phyloP scores from a whole-genome alignment of 768 basidiomycete genomes.

The Harrya chromipes region DNA sequence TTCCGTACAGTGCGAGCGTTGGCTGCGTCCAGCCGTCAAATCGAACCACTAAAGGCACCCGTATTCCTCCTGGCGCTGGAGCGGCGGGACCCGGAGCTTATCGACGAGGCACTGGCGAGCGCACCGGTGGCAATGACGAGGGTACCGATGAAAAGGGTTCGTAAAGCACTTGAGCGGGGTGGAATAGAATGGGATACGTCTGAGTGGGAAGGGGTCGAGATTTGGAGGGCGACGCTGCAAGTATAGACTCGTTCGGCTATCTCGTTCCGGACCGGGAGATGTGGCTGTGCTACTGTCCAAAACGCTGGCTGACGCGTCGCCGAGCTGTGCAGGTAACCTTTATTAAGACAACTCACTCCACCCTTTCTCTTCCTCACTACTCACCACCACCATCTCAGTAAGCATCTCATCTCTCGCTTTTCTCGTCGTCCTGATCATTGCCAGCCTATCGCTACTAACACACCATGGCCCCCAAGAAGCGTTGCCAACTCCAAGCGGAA shows the following conservation, averaged over 20 bases:
- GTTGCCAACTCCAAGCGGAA: constrained; percentile 66
- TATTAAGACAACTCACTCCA: constrained; percentile 20
- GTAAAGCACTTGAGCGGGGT: constrained; percentile 56
- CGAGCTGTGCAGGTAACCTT: constrained; percentile 23
- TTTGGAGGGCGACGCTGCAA: constrained; percentile 50
- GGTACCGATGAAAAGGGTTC: constrained; percentile 56
- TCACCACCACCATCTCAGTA: not conserved
- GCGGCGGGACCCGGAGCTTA: constrained; percentile 66
- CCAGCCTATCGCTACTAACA: constrained; percentile 5
- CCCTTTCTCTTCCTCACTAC: not conserved
- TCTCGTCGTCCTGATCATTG: not conserved
- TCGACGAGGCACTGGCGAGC: constrained; percentile 54
- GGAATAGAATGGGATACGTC: constrained; percentile 57
- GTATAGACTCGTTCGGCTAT: no score
- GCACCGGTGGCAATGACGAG: constrained; percentile 60
- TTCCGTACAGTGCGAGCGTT: constrained; percentile 63
- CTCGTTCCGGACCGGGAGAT: not conserved
- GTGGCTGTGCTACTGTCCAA: constrained; percentile 22
- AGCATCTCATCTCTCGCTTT: not conserved
- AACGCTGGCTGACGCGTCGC: constrained; percentile 31
- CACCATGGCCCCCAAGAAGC: constrained; percentile 80
- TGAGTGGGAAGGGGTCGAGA: constrained; percentile 81
- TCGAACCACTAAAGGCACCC: not conserved
- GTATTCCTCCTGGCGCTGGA: constrained; percentile 58
- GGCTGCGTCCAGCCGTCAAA: constrained; percentile 24